Percentiles rank a stretch among this genome's conserved stretches.
These are phyloP conservation scores for Pisolithus marmoratus DNA, from an alignment of 768 basidiomycete species.

Conservation along the genomic window DNA sequence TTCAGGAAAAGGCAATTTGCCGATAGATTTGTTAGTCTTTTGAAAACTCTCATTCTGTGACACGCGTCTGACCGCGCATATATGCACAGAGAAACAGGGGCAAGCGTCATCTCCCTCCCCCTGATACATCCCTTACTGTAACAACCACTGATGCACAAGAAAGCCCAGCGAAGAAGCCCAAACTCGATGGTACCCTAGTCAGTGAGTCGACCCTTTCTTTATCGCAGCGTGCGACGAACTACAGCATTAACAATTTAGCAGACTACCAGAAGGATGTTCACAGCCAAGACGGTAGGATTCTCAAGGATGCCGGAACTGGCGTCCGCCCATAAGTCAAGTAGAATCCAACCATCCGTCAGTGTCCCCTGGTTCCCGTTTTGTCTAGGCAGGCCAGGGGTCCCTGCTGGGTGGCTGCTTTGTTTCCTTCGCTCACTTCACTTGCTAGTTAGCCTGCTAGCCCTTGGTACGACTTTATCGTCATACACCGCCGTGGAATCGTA, in stretches of 20 bases:
- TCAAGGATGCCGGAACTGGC: slow-evolving; percentile 40
- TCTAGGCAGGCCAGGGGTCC: neutral
- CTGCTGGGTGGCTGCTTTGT: slow-evolving; percentile 2
- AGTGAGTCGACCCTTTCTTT: slow-evolving; percentile 24
- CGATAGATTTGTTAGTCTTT: slow-evolving; percentile 50
- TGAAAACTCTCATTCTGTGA: neutral
- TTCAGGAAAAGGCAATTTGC: slow-evolving; percentile 56
- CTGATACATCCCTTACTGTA: slow-evolving; percentile 32
- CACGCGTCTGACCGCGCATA: neutral
- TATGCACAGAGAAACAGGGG: slow-evolving; percentile 48
- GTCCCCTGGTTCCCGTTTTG: neutral
- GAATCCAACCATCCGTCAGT: slow-evolving; percentile 12
- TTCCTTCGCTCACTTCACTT: too few species aligned
- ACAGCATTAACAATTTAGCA: slow-evolving; percentile 17
- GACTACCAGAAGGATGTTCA: slow-evolving; percentile 39
- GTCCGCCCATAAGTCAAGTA: slow-evolving; percentile 42
- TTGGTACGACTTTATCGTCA: slow-evolving; percentile 1
- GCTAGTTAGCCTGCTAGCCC: too few species aligned
- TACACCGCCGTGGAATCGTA: slow-evolving; percentile 10
- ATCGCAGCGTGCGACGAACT: neutral
- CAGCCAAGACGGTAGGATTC: slow-evolving; percentile 31
- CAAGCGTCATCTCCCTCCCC: slow-evolving; percentile 42
- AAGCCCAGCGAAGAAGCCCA: slow-evolving; percentile 36
- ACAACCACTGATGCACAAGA: slow-evolving; percentile 28
- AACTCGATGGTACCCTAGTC: slow-evolving; percentile 20